phyloP scores from a whole-genome alignment of 2,329 filamentous ascomycete species.

The Beauveria asiatica region DNA sequence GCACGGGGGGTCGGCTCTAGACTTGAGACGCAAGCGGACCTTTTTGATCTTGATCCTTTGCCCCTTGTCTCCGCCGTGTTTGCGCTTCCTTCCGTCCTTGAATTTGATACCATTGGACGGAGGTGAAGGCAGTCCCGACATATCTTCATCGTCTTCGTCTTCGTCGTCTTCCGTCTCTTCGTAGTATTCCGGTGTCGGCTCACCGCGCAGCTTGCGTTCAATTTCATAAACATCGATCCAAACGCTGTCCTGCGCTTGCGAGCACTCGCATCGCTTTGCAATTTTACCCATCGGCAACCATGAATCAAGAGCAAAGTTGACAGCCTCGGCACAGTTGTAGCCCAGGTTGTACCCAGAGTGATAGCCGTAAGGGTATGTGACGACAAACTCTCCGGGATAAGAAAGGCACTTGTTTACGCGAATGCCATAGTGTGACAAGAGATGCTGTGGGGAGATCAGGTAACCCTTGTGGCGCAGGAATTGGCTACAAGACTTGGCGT shows the following conservation, averaged over 20 bases:
- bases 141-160: conserved; percentile 46
- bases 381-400: conserved; percentile 94
- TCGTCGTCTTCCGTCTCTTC: conserved; percentile 64
- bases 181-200: conserved; percentile 70
- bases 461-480: conserved; percentile 98
- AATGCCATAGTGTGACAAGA: conserved; percentile 85
- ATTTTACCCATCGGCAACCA: conserved; percentile 95
- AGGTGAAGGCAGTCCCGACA: conserved; percentile 68
- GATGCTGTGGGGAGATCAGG: conserved; percentile 81
- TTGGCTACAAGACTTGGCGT: conserved; percentile 91
- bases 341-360: conserved; percentile 97
- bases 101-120: conserved; percentile 62
- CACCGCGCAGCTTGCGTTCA: conserved; percentile 84
- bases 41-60: conserved; percentile 60
- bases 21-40: conserved; percentile 67
- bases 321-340: conserved; percentile 97
- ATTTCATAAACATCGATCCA: conserved; percentile 98
- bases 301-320: conserved; percentile 93
- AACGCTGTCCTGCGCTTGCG: conserved; percentile 89
- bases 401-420: conserved; percentile 94
- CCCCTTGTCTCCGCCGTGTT: conserved; percentile 28
- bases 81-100: conserved; percentile 57
- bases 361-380: conserved; percentile 97
- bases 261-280: conserved; percentile 94
- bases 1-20: conserved; percentile 69